Evolutionary conservation across 2,329 filamentous ascomycete genomes (phyloP), one percentile per base, ranked within the genome.

Genomic region (Colletotrichum kahawae): DNA sequence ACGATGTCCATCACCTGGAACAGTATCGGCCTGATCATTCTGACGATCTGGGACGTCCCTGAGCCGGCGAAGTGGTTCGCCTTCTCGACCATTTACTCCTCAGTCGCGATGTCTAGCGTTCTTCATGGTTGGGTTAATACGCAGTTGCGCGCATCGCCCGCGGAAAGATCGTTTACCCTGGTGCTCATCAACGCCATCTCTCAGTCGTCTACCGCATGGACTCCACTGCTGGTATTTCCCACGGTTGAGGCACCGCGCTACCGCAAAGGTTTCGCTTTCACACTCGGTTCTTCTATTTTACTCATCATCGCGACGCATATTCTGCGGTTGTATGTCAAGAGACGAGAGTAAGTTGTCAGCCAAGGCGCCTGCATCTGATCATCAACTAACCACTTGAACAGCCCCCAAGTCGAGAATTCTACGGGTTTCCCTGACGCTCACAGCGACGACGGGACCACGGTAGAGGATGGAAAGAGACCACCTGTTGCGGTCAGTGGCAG

Each of bases 161-260:
- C 65, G 0, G 74, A 76, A 7, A 36, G 70, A 24, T 73, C 74
- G 12, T 69, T 76, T n/a, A 76, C 70, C 0, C 27, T 73, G 33
- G 74, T 74, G 9, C 59, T 76, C 13, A 74, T 76, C 51, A 74
- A 73, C n/a, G 70, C 74, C 90, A 78, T 90, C 87, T 1, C 88
- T 87, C 1, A 91, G 89, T 88, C 4, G 82, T 90, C 43, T 87
- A 90, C 67, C 84, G 89, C 88, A 0, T 92, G 90, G 90, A 91
- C 88, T 4, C 87, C 86, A 4, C 77, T 91, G 4, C 78, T 92
- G 8, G 85, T 87, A 0, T 92, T 90, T 76, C 83, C 82, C 1
- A 88, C 86, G 0, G 83, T 85, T 2, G 86, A 88, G 70, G 83
- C 82, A 0, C 87, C 87, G 4, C 77, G 84, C 2, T 88, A 83